Percentiles rank a stretch among this genome's conserved stretches.
These are phyloP conservation scores for Stephania cephalantha DNA, from an alignment of 164 flowering plant genomes.

Conservation along the genomic window DNA sequence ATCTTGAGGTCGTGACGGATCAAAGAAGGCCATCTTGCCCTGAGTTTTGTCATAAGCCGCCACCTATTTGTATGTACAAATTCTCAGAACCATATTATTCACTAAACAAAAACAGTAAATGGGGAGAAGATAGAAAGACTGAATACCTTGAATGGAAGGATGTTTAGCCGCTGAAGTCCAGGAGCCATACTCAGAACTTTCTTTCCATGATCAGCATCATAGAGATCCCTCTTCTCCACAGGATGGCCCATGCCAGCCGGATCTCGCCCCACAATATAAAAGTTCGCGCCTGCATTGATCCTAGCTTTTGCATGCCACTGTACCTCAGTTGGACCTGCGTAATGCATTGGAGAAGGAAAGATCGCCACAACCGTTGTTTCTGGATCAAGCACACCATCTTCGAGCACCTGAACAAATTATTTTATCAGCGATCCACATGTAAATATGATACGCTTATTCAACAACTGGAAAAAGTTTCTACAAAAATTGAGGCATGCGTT, in stretches of 20 bases:
- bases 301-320: conserved; percentile 99
- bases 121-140: neutral
- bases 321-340: conserved; percentile 99
- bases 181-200: conserved; percentile 97
- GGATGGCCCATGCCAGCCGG: conserved; percentile 99
- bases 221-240: conserved; percentile 77
- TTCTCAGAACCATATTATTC: neutral
- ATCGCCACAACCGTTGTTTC: conserved; percentile 91
- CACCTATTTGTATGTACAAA: conserved; percentile 42
- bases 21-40: conserved; percentile 91
- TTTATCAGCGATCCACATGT: neutral
- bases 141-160: conserved; percentile 84
- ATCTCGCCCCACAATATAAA: conserved; percentile 95
- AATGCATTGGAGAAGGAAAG: conserved; percentile 99
- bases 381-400: conserved; percentile 95
- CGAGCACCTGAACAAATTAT: conserved; percentile 62
- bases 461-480: neutral
- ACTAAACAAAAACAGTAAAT: neutral
- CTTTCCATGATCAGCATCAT: conserved; percentile 97
- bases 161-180: conserved; percentile 85
- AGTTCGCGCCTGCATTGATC: conserved; percentile 97
- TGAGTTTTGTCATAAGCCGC: conserved; percentile 92
- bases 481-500: neutral
- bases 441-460: neutral
- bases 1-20: conserved; percentile 84